Evolutionary conservation across 805 yeast species (phyloP), one percentile per base, ranked within the genome.

Genomic region (Cyberlindnera euphorbiae): DNA sequence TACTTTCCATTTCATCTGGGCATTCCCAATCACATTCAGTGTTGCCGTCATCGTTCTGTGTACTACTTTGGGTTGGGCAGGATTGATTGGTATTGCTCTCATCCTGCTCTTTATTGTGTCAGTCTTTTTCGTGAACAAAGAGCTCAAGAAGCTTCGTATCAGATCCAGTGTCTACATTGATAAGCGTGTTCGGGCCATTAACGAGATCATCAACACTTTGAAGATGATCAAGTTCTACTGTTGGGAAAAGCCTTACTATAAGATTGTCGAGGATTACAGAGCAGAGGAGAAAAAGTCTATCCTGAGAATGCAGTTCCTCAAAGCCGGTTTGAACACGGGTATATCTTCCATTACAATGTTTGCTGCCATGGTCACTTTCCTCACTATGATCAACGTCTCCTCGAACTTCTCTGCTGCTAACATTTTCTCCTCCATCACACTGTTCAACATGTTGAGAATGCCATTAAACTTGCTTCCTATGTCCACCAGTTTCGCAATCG

Each of bases 211-310:
- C 45, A 77, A 73, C 52, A 77, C 82, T 46, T 74, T 89, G 70
- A 85, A 83, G 53, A 72, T 82, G 64, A 84, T 89, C 58, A 89
- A 89, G 63, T 83, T 73, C 56, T 89, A 88, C 56, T 84, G 94
- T 1, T 89, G 96, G 96, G 97, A 89, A 60, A 68, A 67, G 22
- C 88, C 96, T 1, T 89, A 86, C 55, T 68, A 69, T 36, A 57
- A 68, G 8, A 63, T 70, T 35, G 71, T 89, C 24, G 52, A 74
- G 12, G 68, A 65, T 10, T 66, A 75, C 18, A 73, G 97, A 55
- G 50, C 54, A 0, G 53, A 63, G 15, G 97, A 88, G 60, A 78
- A 84, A 72, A 47, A 52, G 4, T 64, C 67, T 33, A 71, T 89
- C 41, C 69, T 77, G 44, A 65, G 62, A 35, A 73, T 86, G 66